Evolutionary conservation across 2,329 filamentous ascomycete genomes (phyloP), one percentile per base, ranked within the genome.

Genomic region (Aspergillus oerlinghausenensis): DNA sequence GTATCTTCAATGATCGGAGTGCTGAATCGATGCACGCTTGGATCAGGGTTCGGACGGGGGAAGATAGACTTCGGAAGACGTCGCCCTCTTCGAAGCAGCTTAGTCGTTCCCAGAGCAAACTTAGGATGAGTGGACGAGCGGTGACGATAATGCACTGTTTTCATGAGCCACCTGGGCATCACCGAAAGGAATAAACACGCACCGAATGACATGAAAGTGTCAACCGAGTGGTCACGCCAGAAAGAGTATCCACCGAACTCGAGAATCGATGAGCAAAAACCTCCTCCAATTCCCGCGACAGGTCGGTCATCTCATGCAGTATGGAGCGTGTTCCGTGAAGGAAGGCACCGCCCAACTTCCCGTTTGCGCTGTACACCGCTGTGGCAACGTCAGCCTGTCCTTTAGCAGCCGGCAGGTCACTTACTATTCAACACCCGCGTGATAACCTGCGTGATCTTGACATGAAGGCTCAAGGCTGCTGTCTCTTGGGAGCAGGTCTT

Each of bases 361-460:
- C 67, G 50, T 70, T 64, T 7, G 61, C 59, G 11, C 72, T 71
- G 57, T 75, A 75, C 2, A 75, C 70, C 49, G 70, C 70, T 74
- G 19, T 9, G 29, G 21, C n/a, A 11, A 10, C 1, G 43, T 56
- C n/a, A 57, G 52, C 32, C 4, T 28, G 11, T 23, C 26, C 2
- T 10, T 10, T 11, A n/a, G 43, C 7, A 38, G 21, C 26, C 4
- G 9, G 0, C 2, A 26, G 3, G 8, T 1, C 3, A 63, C 73
- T 61, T 65, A 76, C 74, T 75, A 49, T 68, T 70, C 1, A 75
- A 58, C 38, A 77, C 75, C 3, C 70, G 65, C 4, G 74, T 68
- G 45, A 72, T 73, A 5, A 73, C 70, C 40, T 72, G 71, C 1
- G 75, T 70, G 29, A 77, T 67, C 55, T 72, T 74, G 40, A 78